Evolutionary conservation across 2,329 filamentous ascomycete species (phyloP).

Genomic region (Zarea fungicola): DNA sequence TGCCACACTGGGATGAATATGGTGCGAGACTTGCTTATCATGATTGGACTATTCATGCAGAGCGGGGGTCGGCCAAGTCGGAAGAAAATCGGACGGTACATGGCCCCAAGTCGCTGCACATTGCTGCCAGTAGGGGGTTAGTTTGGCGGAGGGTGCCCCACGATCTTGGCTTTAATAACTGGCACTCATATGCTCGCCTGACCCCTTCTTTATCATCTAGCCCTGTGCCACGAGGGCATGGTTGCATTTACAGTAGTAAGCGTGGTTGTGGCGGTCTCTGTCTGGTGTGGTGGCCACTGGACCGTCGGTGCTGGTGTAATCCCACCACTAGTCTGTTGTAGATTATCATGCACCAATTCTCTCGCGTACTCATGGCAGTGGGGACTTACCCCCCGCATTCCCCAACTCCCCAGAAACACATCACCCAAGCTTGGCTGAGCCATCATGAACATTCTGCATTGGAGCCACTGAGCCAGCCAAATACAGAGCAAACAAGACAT

Average conservation of each 20-base stretch:
- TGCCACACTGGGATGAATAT: no score
- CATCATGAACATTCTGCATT: background rate
- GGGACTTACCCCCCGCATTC: constrained; percentile 3
- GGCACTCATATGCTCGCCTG: background rate
- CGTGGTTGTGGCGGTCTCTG: constrained; percentile 1
- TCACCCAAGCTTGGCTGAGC: background rate
- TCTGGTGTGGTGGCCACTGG: background rate
- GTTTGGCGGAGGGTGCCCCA: no score
- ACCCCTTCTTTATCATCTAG: background rate
- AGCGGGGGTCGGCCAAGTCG: background rate
- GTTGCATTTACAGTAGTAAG: background rate
- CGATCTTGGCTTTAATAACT: background rate
- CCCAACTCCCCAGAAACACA: constrained; percentile 12
- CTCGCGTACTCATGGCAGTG: no score
- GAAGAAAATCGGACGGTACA: background rate
- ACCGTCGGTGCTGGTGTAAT: background rate
- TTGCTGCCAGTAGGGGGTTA: no score
- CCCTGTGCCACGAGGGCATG: background rate
- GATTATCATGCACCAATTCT: no score
- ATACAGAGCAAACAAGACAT: no score
- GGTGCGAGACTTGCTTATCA: no score
- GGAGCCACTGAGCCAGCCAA: no score
- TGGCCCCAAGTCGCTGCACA: no score
- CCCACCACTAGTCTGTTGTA: no score
- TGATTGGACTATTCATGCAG: no score